Conservation (phyloP, 2,329 filamentous ascomycete genomes). For the Myriosclerotinia duriaeana region DNA sequence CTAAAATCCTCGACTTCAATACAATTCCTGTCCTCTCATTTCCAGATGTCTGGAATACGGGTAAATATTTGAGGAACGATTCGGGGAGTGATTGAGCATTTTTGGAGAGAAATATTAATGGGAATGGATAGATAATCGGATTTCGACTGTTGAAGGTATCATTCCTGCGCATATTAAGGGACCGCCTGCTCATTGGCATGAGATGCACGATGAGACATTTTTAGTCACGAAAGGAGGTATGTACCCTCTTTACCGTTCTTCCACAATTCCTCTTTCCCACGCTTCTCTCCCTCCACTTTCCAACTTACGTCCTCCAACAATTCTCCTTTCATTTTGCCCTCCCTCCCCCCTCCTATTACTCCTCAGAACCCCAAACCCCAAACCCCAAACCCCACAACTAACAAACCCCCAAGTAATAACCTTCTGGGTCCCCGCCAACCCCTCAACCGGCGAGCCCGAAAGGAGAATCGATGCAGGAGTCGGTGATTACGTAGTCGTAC, state of each 20-base stretch:
- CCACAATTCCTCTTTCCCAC: not conserved
- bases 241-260: not conserved
- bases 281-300: not conserved
- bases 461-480: slow-evolving; percentile 4
- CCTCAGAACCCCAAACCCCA: not conserved
- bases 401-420: not conserved
- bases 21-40: not conserved
- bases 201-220: slow-evolving; percentile 21
- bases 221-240: slow-evolving; percentile 10
- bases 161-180: slow-evolving; percentile 11
- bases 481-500: slow-evolving; percentile 22
- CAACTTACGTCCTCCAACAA: not conserved
- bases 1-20: not conserved
- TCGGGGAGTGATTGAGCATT: no score
- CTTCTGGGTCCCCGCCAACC: not conserved
- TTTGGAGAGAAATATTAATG: not conserved
- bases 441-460: not conserved
- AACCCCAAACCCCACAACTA: not conserved
- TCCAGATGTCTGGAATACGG: no score
- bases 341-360: no score
- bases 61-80: no score
- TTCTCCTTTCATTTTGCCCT: not conserved
- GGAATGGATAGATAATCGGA: not conserved
- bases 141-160: slow-evolving; percentile 6
- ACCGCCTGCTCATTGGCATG: slow-evolving; percentile 19